A percentile compares a stretch with the other conserved stretches of the same genome.
Conservation (phyloP, 108 stramenopile genomes). For the Conticribra weissflogii region DNA sequence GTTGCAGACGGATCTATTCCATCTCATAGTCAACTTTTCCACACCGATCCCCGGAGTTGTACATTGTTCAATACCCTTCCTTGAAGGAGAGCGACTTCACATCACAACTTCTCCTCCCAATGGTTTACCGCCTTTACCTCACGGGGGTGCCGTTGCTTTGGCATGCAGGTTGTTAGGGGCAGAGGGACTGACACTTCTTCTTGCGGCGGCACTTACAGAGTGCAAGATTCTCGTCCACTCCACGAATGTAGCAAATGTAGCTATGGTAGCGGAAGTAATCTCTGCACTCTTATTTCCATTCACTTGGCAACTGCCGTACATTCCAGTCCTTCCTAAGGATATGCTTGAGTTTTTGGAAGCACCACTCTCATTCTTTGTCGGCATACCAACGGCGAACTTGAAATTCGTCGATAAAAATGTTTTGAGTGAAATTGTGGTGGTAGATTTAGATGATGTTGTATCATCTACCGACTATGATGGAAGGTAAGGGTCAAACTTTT, state of each 20-base stretch:
- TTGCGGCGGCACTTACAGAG: constrained; percentile 86
- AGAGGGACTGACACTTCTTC: constrained; percentile 75
- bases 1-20: constrained; percentile 62
- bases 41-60: constrained; percentile 82
- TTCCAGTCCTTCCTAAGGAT: constrained; percentile 78
- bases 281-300: constrained; percentile 88
- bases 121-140: constrained; percentile 80
- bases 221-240: constrained; percentile 87
- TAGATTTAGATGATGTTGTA: constrained; percentile 80
- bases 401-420: constrained; percentile 60
- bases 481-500: constrained; percentile 38
- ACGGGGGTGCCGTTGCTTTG: constrained; percentile 70
- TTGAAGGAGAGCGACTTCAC: constrained; percentile 75
- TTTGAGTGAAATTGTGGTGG: constrained; percentile 82
- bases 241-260: constrained; percentile 76
- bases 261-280: constrained; percentile 87
- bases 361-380: constrained; percentile 81
- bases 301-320: constrained; percentile 83
- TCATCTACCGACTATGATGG: constrained; percentile 60
- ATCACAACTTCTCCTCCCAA: constrained; percentile 67
- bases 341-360: constrained; percentile 90
- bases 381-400: constrained; percentile 70
- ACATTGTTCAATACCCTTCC: constrained; percentile 85
- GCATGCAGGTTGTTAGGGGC: constrained; percentile 82
- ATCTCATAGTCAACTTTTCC: constrained; percentile 78